Base-by-base conservation (phyloP, 1,139 yeast species). In the Lodderomyces oxycetoniae region DNA sequence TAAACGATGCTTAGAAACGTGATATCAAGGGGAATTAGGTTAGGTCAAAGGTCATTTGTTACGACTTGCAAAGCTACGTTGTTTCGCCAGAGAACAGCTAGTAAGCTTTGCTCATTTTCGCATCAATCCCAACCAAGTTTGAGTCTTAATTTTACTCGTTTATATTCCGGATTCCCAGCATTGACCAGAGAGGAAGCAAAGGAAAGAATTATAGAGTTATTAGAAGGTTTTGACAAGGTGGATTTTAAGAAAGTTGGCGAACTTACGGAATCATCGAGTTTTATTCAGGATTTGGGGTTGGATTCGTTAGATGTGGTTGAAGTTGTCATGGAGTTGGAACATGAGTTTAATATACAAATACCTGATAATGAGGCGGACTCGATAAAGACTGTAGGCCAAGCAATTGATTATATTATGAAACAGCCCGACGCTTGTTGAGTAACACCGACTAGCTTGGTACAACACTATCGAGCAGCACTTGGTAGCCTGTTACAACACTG, bases 241-340 rank as follows among this genome's bases (percentile, higher is more conserved):
- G 65, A 62, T 43, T 48, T 55, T 30, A 49, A 62, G 31, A 66
- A 74, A 53, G 30, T 22, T 17, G 35, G 33, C 6, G 66, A 57
- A 32, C 75, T 86, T 48, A 63, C 74, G 15, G 75, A 77, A 37
- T 62, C 64, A 12, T 74, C 93, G 6, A 68, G 79, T 25, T 84
- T 81, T 56, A 63, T 77, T 30, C 78, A 74, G 45, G 95, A 87
- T 55, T 71, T 87, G 46, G 94, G 94, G 2, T 72, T 86, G 49
- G 96, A 87, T 63, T 81, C 91, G 21, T 74, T 87, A 53, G 96
- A 87, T 53, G 81, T 84, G 24, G 95, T 85, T 31, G 96, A 87
- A 58, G 89, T 86, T 28, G 75, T 87, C 28, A 86, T 87, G 87
- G 94, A 86, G 50, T 76, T 87, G 43, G 96, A 87, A 62, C 82